Evolutionary conservation across 2,329 filamentous ascomycete species (phyloP).

Genomic region (Hypomyces perniciosus): DNA sequence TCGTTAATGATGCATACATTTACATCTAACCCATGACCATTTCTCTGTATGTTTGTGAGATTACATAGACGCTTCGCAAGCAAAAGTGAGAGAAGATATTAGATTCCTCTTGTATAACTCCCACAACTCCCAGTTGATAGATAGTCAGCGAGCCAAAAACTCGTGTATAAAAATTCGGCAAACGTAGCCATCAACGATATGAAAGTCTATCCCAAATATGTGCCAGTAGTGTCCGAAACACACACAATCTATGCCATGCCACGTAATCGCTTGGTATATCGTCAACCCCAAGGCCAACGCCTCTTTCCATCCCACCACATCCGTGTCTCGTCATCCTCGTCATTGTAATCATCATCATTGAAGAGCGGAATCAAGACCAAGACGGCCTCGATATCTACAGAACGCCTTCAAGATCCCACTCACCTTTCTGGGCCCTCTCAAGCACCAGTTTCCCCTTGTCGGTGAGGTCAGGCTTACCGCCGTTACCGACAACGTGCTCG

Average conservation of each 20-base stretch:
- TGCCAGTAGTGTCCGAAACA: constrained; percentile 3
- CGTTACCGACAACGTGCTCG: constrained; percentile 50
- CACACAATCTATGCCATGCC: constrained; percentile 12
- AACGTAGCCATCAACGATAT: neutral
- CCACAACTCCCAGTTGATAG: neutral
- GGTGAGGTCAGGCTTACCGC: constrained; percentile 49
- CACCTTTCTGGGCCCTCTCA: constrained; percentile 45
- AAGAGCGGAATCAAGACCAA: neutral
- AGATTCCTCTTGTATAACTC: too few species aligned
- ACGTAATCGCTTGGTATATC: constrained; percentile 9
- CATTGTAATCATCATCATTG: neutral
- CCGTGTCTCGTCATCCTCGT: neutral
- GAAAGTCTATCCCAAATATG: neutral
- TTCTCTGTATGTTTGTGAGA: neutral
- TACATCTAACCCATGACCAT: neutral
- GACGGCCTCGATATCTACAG: constrained; percentile 21
- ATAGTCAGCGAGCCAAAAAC: neutral
- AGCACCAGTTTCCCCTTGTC: constrained; percentile 47
- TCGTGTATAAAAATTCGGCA: neutral
- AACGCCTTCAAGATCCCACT: constrained; percentile 46
- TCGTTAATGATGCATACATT: neutral
- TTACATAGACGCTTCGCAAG: too few species aligned
- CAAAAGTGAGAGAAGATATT: too few species aligned
- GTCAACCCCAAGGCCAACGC: neutral
- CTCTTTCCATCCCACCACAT: constrained; percentile 1